Base-by-base conservation (phyloP, 768 basidiomycete genomes). In the Suillus americanus region DNA sequence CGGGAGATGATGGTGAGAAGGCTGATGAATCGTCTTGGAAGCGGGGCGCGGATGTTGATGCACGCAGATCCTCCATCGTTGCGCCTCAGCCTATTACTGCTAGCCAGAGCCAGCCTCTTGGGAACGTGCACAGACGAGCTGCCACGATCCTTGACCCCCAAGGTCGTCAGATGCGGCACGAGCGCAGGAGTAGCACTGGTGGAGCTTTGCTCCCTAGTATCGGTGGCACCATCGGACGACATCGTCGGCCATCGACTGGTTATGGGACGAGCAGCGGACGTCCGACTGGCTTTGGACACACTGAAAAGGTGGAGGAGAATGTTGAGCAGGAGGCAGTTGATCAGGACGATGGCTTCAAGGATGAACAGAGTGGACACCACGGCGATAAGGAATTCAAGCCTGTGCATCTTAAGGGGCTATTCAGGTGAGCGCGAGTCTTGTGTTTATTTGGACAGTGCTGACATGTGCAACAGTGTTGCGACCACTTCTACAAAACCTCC, bases 401-500 rank as follows among this genome's bases (percentile, higher is more conserved):
- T 1, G 88, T 98, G 54, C 97, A 94, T 78, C 79, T 99, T 72
- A 99, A 99, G 78, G 97, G 97, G 7, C 73, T 99, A 57, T 98
- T 99, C 80, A 95, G 93, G 89, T 93, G 66, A 68, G 83, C 78
- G 62, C 61, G 60, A 13, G 41, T 28, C 30, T 65, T 25, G 43
- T 57, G 9, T 48, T 54, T 50, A 54, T 48, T 56, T 61, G 62
- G 51, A 33, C 53, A 64, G 41, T 18, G 40, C 53, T 46, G 46
- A 63, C 56, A 60, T 61, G 45, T 37, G 13, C 45, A 67, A 46
- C 67, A 94, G 94, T 69, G 97, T 99, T 48, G 90, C 94, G 6
- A 99, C 97, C 7, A 99, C 97, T 2, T 92, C 95, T 33, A 95
- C 95, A 5, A 98, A 97, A 72, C 73, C 92, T 7, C 91, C 94